These are phyloP conservation scores for Marsdenia floribunda DNA, from an alignment of 257 asterid species.

Conservation along the genomic window DNA sequence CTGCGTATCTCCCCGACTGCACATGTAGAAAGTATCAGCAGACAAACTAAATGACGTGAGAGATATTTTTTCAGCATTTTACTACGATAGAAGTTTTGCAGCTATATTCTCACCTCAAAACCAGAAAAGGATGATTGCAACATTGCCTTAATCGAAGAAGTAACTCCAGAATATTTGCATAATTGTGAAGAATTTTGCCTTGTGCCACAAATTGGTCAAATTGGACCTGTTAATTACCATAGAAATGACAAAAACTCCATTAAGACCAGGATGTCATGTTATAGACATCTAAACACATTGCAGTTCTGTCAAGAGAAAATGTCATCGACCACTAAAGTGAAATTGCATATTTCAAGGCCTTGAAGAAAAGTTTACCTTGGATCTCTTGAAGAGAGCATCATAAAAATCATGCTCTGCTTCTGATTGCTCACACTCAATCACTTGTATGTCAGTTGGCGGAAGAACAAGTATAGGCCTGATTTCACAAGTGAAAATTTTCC, in stretches of 20 bases:
- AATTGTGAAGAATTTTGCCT: conserved; percentile 86
- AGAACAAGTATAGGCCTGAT: conserved; percentile 76
- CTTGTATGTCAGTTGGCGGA: conserved; percentile 75
- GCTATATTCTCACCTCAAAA: conserved; percentile 50
- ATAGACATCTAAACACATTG: background rate
- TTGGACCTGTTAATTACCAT: conserved; percentile 47
- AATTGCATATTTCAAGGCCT: background rate
- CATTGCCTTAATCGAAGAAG: conserved; percentile 85
- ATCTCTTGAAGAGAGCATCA: conserved; percentile 74
- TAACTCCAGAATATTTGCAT: conserved; percentile 75
- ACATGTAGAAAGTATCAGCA: conserved; percentile 7
- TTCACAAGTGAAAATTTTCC: conserved; percentile 12
- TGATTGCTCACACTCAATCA: conserved; percentile 61
- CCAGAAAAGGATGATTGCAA: conserved; percentile 89
- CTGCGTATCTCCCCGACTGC: conserved; percentile 60
- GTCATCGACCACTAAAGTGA: background rate
- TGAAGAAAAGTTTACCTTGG: conserved; percentile 47
- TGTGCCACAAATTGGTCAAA: conserved; percentile 81
- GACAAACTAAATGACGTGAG: background rate
- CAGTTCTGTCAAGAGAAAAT: background rate
- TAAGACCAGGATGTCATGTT: background rate
- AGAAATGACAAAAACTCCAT: conserved; percentile 1
- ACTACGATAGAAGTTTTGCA: background rate
- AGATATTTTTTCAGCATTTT: background rate
- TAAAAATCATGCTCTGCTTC: conserved; percentile 71